phyloP scores from a whole-genome alignment of 495 filamentous ascomycete genomes.

The Daldinia caldariorum region DNA sequence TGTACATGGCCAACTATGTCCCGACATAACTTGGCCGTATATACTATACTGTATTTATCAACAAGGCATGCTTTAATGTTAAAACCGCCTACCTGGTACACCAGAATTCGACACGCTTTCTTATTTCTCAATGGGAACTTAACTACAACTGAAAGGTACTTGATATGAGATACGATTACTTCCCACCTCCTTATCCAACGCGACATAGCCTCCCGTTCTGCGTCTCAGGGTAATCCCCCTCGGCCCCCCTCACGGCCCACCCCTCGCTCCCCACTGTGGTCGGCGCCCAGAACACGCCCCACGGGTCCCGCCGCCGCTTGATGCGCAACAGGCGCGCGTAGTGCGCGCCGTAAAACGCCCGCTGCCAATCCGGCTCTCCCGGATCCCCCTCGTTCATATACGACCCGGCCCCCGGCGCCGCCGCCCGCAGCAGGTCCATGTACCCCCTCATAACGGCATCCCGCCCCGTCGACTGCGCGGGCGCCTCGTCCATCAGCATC shows the following conservation, averaged over 20 bases:
- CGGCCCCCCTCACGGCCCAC: constrained; percentile 52
- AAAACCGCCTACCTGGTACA: too few relatives aligned
- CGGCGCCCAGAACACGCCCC: constrained; percentile 63
- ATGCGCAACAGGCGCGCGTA: constrained; percentile 61
- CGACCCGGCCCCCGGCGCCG: constrained; percentile 53
- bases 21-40: too few relatives aligned
- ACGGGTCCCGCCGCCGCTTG: constrained; percentile 66
- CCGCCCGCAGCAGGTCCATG: constrained; percentile 46
- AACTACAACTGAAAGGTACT: too few relatives aligned
- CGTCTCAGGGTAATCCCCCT: constrained; percentile 39
- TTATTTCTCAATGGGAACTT: too few relatives aligned
- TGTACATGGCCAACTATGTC: too few relatives aligned
- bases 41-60: too few relatives aligned
- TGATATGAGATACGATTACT: background rate
- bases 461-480: constrained; percentile 40
- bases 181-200: background rate
- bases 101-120: too few relatives aligned
- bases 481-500: constrained; percentile 54
- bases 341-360: constrained; percentile 65
- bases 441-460: constrained; percentile 42
- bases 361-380: constrained; percentile 67
- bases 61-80: too few relatives aligned
- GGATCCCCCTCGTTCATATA: constrained; percentile 64
- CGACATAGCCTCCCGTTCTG: constrained; percentile 55
- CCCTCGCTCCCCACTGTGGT: constrained; percentile 65